Base-by-base conservation (phyloP, 495 filamentous ascomycete species). In the Bathelium albidoporum region DNA sequence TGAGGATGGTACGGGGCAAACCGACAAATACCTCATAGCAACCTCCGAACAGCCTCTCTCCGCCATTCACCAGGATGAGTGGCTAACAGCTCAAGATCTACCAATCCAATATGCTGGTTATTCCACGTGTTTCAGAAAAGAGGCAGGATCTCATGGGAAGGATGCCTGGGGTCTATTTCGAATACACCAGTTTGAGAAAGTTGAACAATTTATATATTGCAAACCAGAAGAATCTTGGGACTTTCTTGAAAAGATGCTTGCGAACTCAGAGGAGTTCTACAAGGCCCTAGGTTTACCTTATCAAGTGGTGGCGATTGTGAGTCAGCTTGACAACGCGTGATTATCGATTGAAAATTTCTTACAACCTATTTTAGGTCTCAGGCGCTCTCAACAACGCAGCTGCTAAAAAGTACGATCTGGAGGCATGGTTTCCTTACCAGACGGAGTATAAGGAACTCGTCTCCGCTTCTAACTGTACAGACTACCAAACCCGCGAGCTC, bases 111-210 rank as follows among this genome's bases (percentile, higher is more conserved):
- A 97, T 73, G 94, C 91, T 4, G 94, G 94, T 9, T 96, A 90
- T 79, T 90, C 85, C 67, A 96, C 94, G 22, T 96, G 91, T 72
- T 98, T 95, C 75, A 84, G 94, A 49, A 91, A 95, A 79, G 94
- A 98, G 73, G 94, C 94, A 36, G 94, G 94, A 55, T 75, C 82
- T 22, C 91, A 96, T 71, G 94, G 94, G 39, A 90, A 89, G 75
- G 94, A 98, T 71, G 93, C 95, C 4, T 98, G 94, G 94, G 94
- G 94, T 60, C 90, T 97, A 66, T 98, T 97, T 81, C 87, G 94
- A 69, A 91, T 97, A 44, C 94, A 98, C 76, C 93, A 98, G 72
- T 98, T 98, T 71, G 94, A 97, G 75, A 98, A 98, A 85, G 82
- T 95, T 58, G 92, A 97, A 72, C 93, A 97, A 79, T 97, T 97